Evolutionary conservation across 306 rosid genomes (phyloP).

Genomic region (Styphnolobium japonicum): DNA sequence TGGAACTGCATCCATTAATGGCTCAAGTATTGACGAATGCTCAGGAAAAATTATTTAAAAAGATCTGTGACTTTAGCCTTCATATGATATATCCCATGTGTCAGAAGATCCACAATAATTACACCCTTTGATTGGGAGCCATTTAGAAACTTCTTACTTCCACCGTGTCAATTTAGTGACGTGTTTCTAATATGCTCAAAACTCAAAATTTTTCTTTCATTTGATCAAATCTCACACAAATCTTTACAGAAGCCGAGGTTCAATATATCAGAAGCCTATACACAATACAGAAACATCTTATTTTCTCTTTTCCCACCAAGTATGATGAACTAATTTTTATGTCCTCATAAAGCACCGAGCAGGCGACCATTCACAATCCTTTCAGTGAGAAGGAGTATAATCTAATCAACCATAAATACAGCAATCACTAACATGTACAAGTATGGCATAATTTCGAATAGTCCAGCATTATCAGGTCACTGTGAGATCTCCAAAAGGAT

Average conservation of each 20-base stretch:
- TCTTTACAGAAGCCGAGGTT: constrained; percentile 36
- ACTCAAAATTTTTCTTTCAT: constrained; percentile 23
- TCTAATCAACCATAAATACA: constrained; percentile 43
- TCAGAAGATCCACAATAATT: constrained; percentile 15
- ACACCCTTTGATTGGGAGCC: too few species aligned
- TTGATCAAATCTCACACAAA: constrained; percentile 31
- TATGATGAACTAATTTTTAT: constrained; percentile 22
- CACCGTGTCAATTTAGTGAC: background rate
- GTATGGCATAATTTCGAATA: constrained; percentile 11
- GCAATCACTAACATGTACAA: constrained; percentile 42
- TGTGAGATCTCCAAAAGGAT: constrained; percentile 10
- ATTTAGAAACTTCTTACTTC: too few species aligned
- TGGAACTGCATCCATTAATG: background rate
- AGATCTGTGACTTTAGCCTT: background rate
- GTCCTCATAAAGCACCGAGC: constrained; percentile 33
- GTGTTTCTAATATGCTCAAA: background rate
- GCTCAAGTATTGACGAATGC: background rate
- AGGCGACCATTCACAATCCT: constrained; percentile 20
- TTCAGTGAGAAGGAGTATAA: constrained; percentile 20
- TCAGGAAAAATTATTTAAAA: background rate
- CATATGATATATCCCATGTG: background rate
- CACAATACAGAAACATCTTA: constrained; percentile 34
- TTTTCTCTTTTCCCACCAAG: constrained; percentile 34
- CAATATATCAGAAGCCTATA: constrained; percentile 37
- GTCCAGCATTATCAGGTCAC: constrained; percentile 32